These are phyloP conservation scores for Orobanche coerulescens DNA, from an alignment of 257 asterid genomes.

Conservation along the genomic window DNA sequence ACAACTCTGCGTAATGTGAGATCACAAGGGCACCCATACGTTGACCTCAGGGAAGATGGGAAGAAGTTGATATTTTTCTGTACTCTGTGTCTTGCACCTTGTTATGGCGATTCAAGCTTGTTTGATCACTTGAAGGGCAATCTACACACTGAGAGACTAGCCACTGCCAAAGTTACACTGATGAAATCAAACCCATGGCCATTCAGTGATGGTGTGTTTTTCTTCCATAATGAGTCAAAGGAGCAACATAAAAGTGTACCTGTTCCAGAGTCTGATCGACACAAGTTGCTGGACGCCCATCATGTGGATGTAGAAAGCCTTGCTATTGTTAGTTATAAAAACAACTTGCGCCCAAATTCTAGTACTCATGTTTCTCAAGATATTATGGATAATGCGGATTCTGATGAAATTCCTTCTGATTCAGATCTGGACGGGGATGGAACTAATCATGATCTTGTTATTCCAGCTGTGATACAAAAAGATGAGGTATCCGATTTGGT, in stretches of 20 bases:
- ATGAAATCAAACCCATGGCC: slow-evolving; percentile 90
- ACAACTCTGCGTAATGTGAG: slow-evolving; percentile 58
- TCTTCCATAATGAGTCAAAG: slow-evolving; percentile 43
- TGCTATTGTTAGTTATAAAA: too few relatives aligned
- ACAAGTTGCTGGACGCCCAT: slow-evolving; percentile 25
- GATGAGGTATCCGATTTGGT: too few relatives aligned
- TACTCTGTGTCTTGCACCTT: slow-evolving; percentile 67
- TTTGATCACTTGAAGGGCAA: slow-evolving; percentile 65
- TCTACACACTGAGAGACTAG: slow-evolving; percentile 56
- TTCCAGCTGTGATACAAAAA: too few relatives aligned
- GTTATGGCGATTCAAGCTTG: slow-evolving; percentile 62
- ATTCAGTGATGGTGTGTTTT: slow-evolving; percentile 72
- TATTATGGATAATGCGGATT: too few relatives aligned
- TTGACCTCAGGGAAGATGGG: slow-evolving; percentile 85
- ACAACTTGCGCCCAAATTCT: too few relatives aligned
- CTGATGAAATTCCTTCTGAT: too few relatives aligned
- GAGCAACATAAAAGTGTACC: slow-evolving; percentile 26
- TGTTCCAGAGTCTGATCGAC: slow-evolving; percentile 21
- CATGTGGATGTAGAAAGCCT: slow-evolving; percentile 29
- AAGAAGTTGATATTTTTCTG: slow-evolving; percentile 74
- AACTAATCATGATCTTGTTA: too few relatives aligned
- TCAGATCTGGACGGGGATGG: too few relatives aligned
- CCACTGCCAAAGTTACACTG: slow-evolving; percentile 63
- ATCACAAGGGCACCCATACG: slow-evolving; percentile 68
- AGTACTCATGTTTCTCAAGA: too few relatives aligned